phyloP scores from a whole-genome alignment of 1,284 basidiomycete genomes.

The Flammula alnicola region DNA sequence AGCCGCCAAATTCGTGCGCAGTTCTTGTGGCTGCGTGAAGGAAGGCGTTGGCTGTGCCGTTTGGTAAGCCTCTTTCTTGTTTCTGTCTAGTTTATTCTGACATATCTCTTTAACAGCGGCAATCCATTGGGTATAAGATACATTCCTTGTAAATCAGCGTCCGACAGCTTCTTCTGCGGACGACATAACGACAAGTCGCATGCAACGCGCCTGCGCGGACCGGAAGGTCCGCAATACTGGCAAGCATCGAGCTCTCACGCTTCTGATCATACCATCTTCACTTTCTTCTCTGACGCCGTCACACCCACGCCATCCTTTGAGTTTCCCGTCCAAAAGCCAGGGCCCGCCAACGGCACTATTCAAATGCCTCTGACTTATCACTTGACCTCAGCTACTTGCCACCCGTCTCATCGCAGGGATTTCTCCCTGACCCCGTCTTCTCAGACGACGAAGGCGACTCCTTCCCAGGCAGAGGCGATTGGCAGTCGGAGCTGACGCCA shows the following conservation, averaged over 20 bases:
- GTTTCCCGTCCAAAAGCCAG: constrained; percentile 23
- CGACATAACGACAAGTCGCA: constrained; percentile 24
- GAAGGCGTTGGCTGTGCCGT: constrained; percentile 67
- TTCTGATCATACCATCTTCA: constrained; percentile 39
- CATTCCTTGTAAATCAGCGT: constrained; percentile 60
- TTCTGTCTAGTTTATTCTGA: constrained; percentile 14
- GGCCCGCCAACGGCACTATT: constrained; percentile 12
- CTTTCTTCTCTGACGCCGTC: constrained; percentile 51
- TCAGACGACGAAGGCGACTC: constrained; percentile 17
- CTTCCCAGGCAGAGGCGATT: constrained; percentile 2
- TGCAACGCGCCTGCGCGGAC: constrained; percentile 29
- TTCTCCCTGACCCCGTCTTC: neutral
- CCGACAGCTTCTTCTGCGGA: constrained; percentile 47
- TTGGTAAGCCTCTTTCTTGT: constrained; percentile 47
- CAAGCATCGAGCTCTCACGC: constrained; percentile 25
- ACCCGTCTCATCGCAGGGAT: neutral
- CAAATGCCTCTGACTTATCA: constrained; percentile 4
- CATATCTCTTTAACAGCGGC: constrained; percentile 43
- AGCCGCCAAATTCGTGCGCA: constrained; percentile 53
- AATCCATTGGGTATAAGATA: constrained; percentile 67
- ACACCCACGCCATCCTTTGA: constrained; percentile 37
- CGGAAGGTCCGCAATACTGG: constrained; percentile 53
- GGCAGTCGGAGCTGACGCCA: constrained; percentile 6
- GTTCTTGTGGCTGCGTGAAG: constrained; percentile 63
- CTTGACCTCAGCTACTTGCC: constrained; percentile 12